Conservation (phyloP, 805 yeast genomes). For the Naumovozyma castellii region DNA sequence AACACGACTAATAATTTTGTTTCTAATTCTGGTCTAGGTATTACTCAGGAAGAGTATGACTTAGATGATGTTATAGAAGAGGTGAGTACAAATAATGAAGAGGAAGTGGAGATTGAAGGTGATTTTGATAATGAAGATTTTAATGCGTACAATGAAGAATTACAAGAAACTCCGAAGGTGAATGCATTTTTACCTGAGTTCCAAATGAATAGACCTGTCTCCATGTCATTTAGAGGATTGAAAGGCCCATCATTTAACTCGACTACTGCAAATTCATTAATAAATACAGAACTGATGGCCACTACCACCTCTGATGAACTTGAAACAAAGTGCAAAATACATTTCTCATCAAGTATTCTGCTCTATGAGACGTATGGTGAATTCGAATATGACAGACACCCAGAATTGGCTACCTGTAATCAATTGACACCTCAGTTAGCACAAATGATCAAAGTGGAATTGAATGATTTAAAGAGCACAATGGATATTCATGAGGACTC, state of each 20-base stretch:
- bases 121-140: conserved; percentile 26
- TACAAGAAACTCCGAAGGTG: not conserved
- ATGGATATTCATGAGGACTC: conserved; percentile 83
- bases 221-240: conserved; percentile 53
- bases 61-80: not conserved
- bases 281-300: not conserved
- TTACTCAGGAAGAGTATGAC: not conserved
- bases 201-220: conserved; percentile 28
- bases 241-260: conserved; percentile 47
- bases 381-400: conserved; percentile 84
- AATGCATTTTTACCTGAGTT: conserved; percentile 16
- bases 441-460: conserved; percentile 74
- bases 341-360: conserved; percentile 73
- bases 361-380: conserved; percentile 78
- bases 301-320: not conserved
- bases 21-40: not conserved
- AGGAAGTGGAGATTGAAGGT: conserved; percentile 1
- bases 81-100: not conserved
- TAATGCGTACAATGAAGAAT: conserved; percentile 8
- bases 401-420: conserved; percentile 88
- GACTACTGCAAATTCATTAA: conserved; percentile 15
- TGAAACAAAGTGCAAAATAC: not conserved
- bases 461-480: conserved; percentile 64
- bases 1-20: no score
- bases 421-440: conserved; percentile 82